These are phyloP conservation scores for Wickerhamomyces queroliae DNA, from an alignment of 805 yeast genomes.

Conservation along the genomic window DNA sequence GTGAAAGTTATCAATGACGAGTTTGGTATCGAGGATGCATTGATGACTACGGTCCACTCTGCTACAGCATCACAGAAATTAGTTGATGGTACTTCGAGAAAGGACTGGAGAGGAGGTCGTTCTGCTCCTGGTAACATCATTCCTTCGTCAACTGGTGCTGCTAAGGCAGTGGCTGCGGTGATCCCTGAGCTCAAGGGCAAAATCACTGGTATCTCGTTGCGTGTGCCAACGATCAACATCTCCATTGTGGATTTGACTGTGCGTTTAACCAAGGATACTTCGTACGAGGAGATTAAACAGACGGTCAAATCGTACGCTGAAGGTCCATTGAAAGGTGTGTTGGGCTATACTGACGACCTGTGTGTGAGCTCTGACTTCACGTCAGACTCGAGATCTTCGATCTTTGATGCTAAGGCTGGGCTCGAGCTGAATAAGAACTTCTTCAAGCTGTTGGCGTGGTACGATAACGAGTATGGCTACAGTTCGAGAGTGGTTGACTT, in stretches of 20 bases:
- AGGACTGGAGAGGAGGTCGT: slow-evolving; percentile 99
- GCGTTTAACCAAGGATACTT: slow-evolving; percentile 67
- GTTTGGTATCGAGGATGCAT: slow-evolving; percentile 86
- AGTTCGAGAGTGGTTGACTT: slow-evolving; percentile 94
- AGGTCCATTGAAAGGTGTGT: slow-evolving; percentile 71
- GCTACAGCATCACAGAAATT: slow-evolving; percentile 96
- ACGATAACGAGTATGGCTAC: slow-evolving; percentile 95
- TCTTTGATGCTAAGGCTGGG: slow-evolving; percentile 91
- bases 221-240: slow-evolving; percentile 92
- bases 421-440: slow-evolving; percentile 80
- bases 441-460: slow-evolving; percentile 90
- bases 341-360: slow-evolving; percentile 89
- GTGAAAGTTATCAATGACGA: slow-evolving; percentile 84
- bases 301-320: slow-evolving; percentile 73
- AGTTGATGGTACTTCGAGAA: slow-evolving; percentile 95
- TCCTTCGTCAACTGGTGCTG: slow-evolving; percentile 96
- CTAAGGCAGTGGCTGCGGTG: slow-evolving; percentile 96
- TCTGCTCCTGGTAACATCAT: slow-evolving; percentile 94
- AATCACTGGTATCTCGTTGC: slow-evolving; percentile 89
- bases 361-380: slow-evolving; percentile 90
- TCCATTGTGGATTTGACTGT: slow-evolving; percentile 92
- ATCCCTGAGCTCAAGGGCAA: slow-evolving; percentile 87
- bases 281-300: slow-evolving; percentile 78
- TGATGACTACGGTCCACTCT: slow-evolving; percentile 96
- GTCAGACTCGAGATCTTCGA: slow-evolving; percentile 78